Evolutionary conservation across 83 land plant genomes (phyloP), one percentile per base, ranked within the genome.

Genomic region (Diphasiastrum complanatum): DNA sequence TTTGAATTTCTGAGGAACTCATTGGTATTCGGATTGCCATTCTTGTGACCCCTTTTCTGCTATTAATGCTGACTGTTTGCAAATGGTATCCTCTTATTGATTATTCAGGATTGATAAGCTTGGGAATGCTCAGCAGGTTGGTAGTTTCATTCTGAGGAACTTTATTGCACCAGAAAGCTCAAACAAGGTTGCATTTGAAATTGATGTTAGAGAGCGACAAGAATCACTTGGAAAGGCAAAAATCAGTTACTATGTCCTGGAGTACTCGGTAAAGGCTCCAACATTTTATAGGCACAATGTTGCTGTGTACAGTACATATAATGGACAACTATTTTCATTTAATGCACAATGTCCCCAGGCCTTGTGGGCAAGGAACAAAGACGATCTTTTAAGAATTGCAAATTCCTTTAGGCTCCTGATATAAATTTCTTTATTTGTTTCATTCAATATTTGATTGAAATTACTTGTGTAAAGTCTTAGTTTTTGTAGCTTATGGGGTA

Each of bases 301-400:
- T 0, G 82, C 91, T 8, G 86, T 93, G 20, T 93, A 84, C 60
- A 65, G 80, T 45, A 70, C 76, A 12, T 48, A 31, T 20, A 48
- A 47, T 2, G 85, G 87, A 23, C 68, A 67, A 67, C 61, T 91
- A 55, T 90, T 60, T 52, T 79, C 97, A 18, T 59, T 86, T 25
- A 90, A 84, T 69, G 92, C 86, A 0, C 97, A 90, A 52, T 71
- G 85, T 31, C 83, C 97, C 0, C 81, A 91, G 61, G 67, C 81
- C 1, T 38, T 45, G 35, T 91, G 97, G 95, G 68, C 84, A 11
- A 31, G 50, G 22, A 66, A 74, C 1, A 68, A 72, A 54, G 53
- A 67, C 5, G 76, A 79, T 2, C 77, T 89, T 51, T 52, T 66
- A 20, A 77, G 30, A 47, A 79, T 83, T 43, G 87, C 88, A 27